Base-by-base conservation (phyloP, 352 stramenopile species). In the Globisporangium lucens region DNA sequence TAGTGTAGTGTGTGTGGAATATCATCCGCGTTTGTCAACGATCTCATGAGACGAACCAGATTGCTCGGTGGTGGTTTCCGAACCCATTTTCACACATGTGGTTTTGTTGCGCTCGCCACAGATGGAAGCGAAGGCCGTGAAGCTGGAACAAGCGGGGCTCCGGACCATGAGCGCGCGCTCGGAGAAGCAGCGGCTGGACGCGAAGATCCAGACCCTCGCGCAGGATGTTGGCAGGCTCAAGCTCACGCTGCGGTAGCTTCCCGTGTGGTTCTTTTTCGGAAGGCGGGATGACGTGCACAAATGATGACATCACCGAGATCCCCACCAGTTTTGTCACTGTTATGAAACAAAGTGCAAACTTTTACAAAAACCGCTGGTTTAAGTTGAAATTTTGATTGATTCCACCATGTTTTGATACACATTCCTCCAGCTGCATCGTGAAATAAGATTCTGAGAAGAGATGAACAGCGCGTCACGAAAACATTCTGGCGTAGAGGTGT, bases 141-240 rank as follows among this genome's bases (percentile, higher is more conserved):
- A 86, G 47, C 60, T 83, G 13, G 78, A 86, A 57, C 76, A 86
- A 46, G 60, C 70, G 2, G 78, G 73, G 2, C 66, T 74, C 38
- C 75, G 74, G 41, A 83, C 76, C 41, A 86, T 86, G 67, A 80
- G 69, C 56, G 63, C 76, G 6, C 74, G 78, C 36, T 78, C 71
- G 1, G 71, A 83, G 43, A 80, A 78, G 53, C 63, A 63, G 41
- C 63, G 66, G 60, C 66, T 83, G 27, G 75, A 83, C 36, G 70
- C 29, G 36, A 66, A 47, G n/a, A 33, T 83, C 27, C 73, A 69
- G 17, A 27, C 68, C 1, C 68, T 83, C 63, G 59, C 66, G 47
- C 65, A 72, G n/a, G 71, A 77, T 15, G 70, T 83, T 56, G 71
- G 64, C 35, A 73, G 60, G 4, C 67, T 82, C 33, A 82, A 78